Base-by-base conservation (phyloP, 2,329 filamentous ascomycete genomes). In the Moelleriella libera region DNA sequence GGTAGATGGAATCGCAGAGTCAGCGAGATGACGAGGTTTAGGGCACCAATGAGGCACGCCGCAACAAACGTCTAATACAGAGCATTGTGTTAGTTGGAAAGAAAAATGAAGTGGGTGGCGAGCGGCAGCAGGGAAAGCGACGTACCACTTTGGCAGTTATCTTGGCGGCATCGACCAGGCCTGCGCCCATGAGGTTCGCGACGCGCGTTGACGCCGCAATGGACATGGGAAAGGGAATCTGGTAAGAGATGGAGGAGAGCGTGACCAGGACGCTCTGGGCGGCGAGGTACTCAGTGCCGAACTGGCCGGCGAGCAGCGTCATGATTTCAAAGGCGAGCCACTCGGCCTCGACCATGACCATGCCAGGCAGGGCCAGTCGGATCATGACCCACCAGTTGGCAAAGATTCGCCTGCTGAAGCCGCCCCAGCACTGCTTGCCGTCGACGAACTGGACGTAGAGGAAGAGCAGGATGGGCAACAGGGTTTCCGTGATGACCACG, bases 341-440 rank as follows among this genome's bases (percentile, higher is more conserved):
- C 62, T 97, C 90, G 5, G 90, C 88, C 62, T 94, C 82, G 2
- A 97, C 84, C 89, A 96, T 96, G 53, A 95, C 70, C 61, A 97
- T 80, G 1, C 90, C 90, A 0, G 90, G 89, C 10, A 96, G 69
- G 0, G 90, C 88, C 39, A 97, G 81, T 44, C 80, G 79, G 56
- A 97, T 78, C 90, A 94, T 94, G 7, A 63, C 57, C 57, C 90
- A 49, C 86, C 86, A 92, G 59, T 90, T 90, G 45, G 70, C 68
- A 45, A 88, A 71, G 6, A 84, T 84, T 32, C 77, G 75, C 51
- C 68, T 71, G 44, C 80, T 84, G 61, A 94, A 83, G 10, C 88
- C 88, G 49, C 83, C 83, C 88, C 88, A 94, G 68, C 88, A 94
- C 57, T 88, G 78, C 46, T 72, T 72, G 6, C 88, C 87, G 51